These are phyloP conservation scores for Paecilomyces sp. DNA, from an alignment of 2,329 filamentous ascomycete genomes.

Conservation along the genomic window DNA sequence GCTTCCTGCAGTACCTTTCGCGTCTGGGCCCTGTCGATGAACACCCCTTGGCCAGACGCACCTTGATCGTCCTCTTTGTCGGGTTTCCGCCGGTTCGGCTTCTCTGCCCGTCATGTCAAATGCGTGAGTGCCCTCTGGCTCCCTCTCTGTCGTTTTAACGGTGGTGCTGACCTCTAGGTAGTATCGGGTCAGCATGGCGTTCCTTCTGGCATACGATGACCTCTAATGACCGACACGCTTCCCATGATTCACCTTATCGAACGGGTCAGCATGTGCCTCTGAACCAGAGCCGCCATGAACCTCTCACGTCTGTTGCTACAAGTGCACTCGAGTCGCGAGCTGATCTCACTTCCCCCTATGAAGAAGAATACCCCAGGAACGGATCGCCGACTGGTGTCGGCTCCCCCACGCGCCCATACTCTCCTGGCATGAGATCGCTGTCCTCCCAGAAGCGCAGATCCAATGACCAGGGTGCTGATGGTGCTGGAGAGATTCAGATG, in stretches of 20 bases:
- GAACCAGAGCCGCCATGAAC: slow-evolving; percentile 70
- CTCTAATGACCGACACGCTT: slow-evolving; percentile 75
- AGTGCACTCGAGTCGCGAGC: slow-evolving; percentile 77
- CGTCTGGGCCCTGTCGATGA: neutral
- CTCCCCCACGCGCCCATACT: slow-evolving; percentile 67
- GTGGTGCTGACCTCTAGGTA: slow-evolving; percentile 21
- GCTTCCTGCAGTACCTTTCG: neutral
- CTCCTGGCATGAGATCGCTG: slow-evolving; percentile 79
- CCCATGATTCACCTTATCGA: slow-evolving; percentile 86
- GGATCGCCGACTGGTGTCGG: slow-evolving; percentile 48
- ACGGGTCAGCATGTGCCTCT: slow-evolving; percentile 86
- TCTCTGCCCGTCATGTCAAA: slow-evolving; percentile 3
- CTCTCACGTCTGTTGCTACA: slow-evolving; percentile 81
- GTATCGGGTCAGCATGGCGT: slow-evolving; percentile 67
- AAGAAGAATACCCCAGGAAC: slow-evolving; percentile 59
- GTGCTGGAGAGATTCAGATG: slow-evolving; percentile 84
- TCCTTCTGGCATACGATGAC: slow-evolving; percentile 94
- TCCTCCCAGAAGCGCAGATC: slow-evolving; percentile 56
- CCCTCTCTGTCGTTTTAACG: neutral
- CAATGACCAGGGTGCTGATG: slow-evolving; percentile 60
- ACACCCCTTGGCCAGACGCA: neutral
- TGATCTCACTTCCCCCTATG: slow-evolving; percentile 73
- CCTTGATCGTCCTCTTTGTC: neutral
- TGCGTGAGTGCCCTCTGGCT: slow-evolving; percentile 1
- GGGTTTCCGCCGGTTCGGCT: neutral